Percentiles rank a stretch among this genome's conserved stretches.
These are phyloP conservation scores for Trichoderma orchidacearum DNA, from an alignment of 495 filamentous ascomycete species.

Conservation along the genomic window DNA sequence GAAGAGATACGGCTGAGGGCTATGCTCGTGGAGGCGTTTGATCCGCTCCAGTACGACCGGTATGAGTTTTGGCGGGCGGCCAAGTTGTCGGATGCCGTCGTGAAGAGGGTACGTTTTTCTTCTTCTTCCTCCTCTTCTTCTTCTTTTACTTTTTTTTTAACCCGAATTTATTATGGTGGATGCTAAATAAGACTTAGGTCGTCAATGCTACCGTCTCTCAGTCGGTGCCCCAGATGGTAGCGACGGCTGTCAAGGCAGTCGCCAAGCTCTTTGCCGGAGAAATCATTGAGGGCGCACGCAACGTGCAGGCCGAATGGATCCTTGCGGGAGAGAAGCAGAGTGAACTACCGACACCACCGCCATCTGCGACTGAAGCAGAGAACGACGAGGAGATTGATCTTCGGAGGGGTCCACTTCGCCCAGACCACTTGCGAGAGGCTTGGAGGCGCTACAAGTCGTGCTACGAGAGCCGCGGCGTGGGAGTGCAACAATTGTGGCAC, in stretches of 20 bases:
- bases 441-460: slow-evolving; percentile 56
- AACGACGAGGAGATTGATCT: slow-evolving; percentile 18
- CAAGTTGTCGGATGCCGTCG: slow-evolving; percentile 37
- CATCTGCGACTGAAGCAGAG: slow-evolving; percentile 11
- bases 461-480: slow-evolving; percentile 58
- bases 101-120: slow-evolving; percentile 31
- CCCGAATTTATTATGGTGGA: too few relatives aligned
- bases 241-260: slow-evolving; percentile 66
- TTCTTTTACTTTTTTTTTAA: too few relatives aligned
- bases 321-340: slow-evolving; percentile 35
- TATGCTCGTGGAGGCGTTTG: slow-evolving; percentile 57
- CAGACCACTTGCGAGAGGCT: slow-evolving; percentile 73
- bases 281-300: slow-evolving; percentile 66
- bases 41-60: slow-evolving; percentile 50
- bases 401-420: slow-evolving; percentile 58
- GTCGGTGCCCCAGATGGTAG: slow-evolving; percentile 65
- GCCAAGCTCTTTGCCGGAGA: slow-evolving; percentile 77
- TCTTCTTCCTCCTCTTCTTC: too few relatives aligned
- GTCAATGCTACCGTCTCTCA: slow-evolving; percentile 83
- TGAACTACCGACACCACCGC: slow-evolving; percentile 19
- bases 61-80: slow-evolving; percentile 55
- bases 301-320: slow-evolving; percentile 68
- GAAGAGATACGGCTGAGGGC: slow-evolving; percentile 49
- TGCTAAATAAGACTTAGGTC: slow-evolving; percentile 33
- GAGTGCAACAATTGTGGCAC: slow-evolving; percentile 57